These are phyloP conservation scores for Neurospora discreta DNA, from an alignment of 495 filamentous ascomycete genomes.

Conservation along the genomic window DNA sequence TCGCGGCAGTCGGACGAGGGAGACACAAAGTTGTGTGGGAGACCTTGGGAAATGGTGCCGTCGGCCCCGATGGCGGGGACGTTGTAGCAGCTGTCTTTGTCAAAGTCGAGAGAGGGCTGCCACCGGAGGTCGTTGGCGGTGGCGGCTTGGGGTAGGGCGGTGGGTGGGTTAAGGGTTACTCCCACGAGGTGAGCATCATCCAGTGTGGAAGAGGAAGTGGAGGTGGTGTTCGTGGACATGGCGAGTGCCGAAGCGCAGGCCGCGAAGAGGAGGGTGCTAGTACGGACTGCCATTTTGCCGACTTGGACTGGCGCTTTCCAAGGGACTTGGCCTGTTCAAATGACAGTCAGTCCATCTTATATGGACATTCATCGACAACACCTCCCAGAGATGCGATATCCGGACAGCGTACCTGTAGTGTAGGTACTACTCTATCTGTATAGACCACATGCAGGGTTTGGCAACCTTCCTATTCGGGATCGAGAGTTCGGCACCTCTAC, in stretches of 20 bases:
- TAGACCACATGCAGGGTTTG: too few species aligned
- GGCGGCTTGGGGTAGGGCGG: conserved; percentile 29
- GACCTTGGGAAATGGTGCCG: conserved; percentile 27
- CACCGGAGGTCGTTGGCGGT: conserved; percentile 30
- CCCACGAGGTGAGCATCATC: background rate
- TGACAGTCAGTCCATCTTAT: background rate
- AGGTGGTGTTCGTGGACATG: background rate
- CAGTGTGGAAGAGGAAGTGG: background rate
- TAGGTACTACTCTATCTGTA: too few species aligned
- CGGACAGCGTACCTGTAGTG: background rate
- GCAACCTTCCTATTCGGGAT: background rate
- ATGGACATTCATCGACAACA: background rate
- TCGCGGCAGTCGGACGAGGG: conserved; percentile 25
- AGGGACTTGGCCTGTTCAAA: too few species aligned
- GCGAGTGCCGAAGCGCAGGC: background rate
- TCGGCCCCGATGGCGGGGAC: conserved; percentile 30
- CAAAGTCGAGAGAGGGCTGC: conserved; percentile 36
- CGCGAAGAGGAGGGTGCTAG: background rate
- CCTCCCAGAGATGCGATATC: background rate
- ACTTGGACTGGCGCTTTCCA: background rate
- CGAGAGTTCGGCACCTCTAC: too few species aligned
- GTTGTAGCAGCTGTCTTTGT: conserved; percentile 38
- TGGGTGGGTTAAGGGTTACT: conserved; percentile 11
- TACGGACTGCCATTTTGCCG: background rate
- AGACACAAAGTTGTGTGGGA: conserved; percentile 22